Evolutionary conservation across 768 basidiomycete genomes (phyloP).

Genomic region (Leccinum subgranulosum): DNA sequence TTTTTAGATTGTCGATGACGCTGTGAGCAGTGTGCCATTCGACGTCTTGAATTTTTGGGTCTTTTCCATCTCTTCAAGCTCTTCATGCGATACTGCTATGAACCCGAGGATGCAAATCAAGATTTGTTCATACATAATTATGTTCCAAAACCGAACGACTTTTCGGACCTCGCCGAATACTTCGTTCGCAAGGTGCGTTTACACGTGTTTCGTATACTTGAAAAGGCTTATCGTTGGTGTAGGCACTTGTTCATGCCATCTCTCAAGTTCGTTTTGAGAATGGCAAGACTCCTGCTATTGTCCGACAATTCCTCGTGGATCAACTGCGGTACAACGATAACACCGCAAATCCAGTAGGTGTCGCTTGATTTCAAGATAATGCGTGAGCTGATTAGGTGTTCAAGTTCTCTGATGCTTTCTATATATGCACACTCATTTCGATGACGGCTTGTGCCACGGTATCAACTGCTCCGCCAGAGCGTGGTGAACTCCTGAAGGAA

Average conservation of each 20-base stretch:
- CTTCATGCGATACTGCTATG: constrained; percentile 87
- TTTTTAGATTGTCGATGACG: constrained; percentile 12
- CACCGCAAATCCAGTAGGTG: constrained; percentile 77
- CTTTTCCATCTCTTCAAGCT: constrained; percentile 96
- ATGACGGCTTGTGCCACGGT: constrained; percentile 78
- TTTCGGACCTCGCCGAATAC: constrained; percentile 87
- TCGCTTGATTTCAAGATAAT: neutral
- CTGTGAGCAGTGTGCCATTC: constrained; percentile 69
- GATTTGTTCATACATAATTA: constrained; percentile 85
- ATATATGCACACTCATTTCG: constrained; percentile 83
- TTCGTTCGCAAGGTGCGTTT: constrained; percentile 83
- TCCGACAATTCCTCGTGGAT: constrained; percentile 86
- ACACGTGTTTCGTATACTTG: neutral
- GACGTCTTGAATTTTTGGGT: constrained; percentile 81
- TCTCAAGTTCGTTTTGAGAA: constrained; percentile 84
- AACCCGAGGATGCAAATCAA: constrained; percentile 76
- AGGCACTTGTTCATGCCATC: constrained; percentile 80
- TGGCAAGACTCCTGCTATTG: constrained; percentile 81
- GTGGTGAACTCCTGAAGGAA: constrained; percentile 69
- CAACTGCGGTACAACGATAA: constrained; percentile 96
- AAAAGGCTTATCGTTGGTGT: constrained; percentile 7
- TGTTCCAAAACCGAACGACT: constrained; percentile 95
- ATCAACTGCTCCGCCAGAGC: constrained; percentile 73
- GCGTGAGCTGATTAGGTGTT: constrained; percentile 1
- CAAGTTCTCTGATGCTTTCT: constrained; percentile 89